Evolutionary conservation across 495 filamentous ascomycete species (phyloP).

Genomic region (Talaromyces nanjingensis): DNA sequence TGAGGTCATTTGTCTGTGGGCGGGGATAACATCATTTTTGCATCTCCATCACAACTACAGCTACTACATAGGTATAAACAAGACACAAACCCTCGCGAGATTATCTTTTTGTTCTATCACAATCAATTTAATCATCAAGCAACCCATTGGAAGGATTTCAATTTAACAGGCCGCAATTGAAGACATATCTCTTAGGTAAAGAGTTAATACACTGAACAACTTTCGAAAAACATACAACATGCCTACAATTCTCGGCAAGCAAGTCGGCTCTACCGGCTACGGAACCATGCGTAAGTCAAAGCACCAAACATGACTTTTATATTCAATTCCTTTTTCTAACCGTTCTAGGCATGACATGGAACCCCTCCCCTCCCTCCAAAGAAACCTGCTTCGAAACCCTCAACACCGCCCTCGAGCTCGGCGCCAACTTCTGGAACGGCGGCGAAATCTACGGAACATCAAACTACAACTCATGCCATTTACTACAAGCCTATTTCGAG

Average conservation of each 20-base stretch:
- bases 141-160: background rate
- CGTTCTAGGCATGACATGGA: constrained; percentile 64
- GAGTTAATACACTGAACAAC: background rate
- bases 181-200: no score
- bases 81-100: background rate
- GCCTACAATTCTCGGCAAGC: constrained; percentile 35
- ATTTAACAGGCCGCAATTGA: background rate
- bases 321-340: background rate
- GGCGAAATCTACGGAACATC: constrained; percentile 74
- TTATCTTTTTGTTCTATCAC: background rate
- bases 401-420: constrained; percentile 55
- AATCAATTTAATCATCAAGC: background rate
- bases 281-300: constrained; percentile 37
- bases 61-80: background rate
- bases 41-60: background rate
- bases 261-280: constrained; percentile 40
- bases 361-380: constrained; percentile 46
- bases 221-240: constrained; percentile 12
- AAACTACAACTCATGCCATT: constrained; percentile 55
- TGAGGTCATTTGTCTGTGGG: background rate
- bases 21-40: background rate
- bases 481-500: constrained; percentile 54
- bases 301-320: background rate
- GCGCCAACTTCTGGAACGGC: constrained; percentile 74
- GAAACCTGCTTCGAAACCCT: constrained; percentile 62